phyloP scores from a whole-genome alignment of 108 stramenopile species.

The Seminavis robusta region DNA sequence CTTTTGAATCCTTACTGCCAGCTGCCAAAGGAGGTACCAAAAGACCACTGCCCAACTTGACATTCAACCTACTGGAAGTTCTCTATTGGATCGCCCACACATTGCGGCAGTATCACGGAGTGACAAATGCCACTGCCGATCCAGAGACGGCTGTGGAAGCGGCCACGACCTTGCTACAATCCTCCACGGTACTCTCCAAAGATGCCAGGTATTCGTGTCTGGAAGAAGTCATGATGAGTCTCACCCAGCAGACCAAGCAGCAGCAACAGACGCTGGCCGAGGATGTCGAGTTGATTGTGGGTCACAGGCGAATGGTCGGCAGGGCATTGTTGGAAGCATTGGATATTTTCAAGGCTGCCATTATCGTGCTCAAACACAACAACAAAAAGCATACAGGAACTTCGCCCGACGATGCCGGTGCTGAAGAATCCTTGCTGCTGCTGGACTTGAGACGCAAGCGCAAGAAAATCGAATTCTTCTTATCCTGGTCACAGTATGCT shows the following conservation, averaged over 20 bases:
- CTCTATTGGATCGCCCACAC: conserved; percentile 23
- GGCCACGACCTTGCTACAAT: conserved; percentile 14
- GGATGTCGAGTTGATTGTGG: conserved; percentile 24
- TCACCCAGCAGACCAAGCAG: conserved; percentile 9
- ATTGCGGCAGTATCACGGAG: conserved; percentile 40
- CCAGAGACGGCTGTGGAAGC: conserved; percentile 22
- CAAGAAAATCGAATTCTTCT: conserved; percentile 47
- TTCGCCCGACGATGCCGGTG: background rate
- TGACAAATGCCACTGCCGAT: conserved; percentile 16
- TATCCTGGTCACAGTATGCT: conserved; percentile 31
- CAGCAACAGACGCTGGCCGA: background rate
- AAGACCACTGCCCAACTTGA: conserved; percentile 2
- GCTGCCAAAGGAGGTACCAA: background rate
- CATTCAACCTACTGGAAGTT: conserved; percentile 39
- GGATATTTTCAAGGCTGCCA: conserved; percentile 30
- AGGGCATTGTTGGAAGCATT: conserved; percentile 38
- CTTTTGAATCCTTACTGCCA: background rate
- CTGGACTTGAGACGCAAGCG: conserved; percentile 17
- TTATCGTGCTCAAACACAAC: conserved; percentile 3
- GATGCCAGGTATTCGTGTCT: conserved; percentile 18
- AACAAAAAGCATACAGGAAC: background rate
- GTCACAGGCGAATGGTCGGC: conserved; percentile 22
- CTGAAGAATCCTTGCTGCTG: background rate
- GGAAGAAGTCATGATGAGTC: conserved; percentile 17
- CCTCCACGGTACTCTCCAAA: conserved; percentile 29